Evolutionary conservation across 2,329 filamentous ascomycete genomes (phyloP), one percentile per base, ranked within the genome.

Genomic region (Daldinia sp.): DNA sequence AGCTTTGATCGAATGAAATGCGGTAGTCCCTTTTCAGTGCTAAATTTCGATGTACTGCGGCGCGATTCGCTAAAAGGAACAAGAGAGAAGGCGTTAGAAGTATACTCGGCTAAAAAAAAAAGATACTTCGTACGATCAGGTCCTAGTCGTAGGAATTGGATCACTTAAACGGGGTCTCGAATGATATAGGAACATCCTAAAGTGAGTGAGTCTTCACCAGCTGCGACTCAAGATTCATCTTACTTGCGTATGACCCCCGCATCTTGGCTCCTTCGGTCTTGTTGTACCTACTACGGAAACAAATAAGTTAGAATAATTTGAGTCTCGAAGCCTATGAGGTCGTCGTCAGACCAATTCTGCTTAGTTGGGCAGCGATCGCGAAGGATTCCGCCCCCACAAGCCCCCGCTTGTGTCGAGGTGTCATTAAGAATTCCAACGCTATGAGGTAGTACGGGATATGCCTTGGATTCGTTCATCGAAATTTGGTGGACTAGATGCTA

Each of bases 351-450:
- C 47, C 49, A 61, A 60, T 57, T 67, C 35, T 54, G 43, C 45
- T 51, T 17, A 59, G 58, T 63, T 68, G 61, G 66, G 66, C 59
- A 56, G 45, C 58, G 45, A 64, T 54, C 50, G 60, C 15, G 69
- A 69, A 72, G 70, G 69, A 70, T 71, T 71, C 58, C 60, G 70
- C 70, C 70, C 70, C 70, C 71, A 71, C 61, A 57, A 54, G 67
- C 35, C 68, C 70, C 69, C 63, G 71, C 69, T 63, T 65, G 56
- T 43, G 32, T 51, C 17, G 21, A 60, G 61, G 58, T 52, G 50
- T 56, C 50, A 66, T 58, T 27, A 51, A 61, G 56, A 51, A 56
- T 53, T 39, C 67, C 58, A 63, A 66, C 58, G 65, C 58, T 61
- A 71, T 66, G 58, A 54, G 58, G 45, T 55, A 47, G 23, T 50